Conservation (phyloP, 2,329 filamentous ascomycete genomes). For the Talaromyces islandicus region DNA sequence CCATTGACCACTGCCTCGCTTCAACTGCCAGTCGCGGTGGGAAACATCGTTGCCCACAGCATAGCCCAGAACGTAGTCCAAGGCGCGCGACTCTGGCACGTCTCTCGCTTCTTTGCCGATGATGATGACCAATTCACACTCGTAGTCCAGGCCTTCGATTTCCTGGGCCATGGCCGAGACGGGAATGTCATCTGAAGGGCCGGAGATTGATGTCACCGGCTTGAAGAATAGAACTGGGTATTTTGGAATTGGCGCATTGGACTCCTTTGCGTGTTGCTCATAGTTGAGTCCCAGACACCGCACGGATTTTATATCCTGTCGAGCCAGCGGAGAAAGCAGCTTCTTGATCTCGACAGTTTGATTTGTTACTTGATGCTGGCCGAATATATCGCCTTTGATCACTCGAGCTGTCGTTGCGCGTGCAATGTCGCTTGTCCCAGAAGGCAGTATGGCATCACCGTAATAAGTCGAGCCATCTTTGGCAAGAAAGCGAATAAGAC, state of each 20-base stretch:
- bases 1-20: conserved; percentile 64
- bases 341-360: conserved; percentile 47
- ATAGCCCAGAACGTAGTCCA: conserved; percentile 71
- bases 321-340: conserved; percentile 59
- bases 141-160: conserved; percentile 65
- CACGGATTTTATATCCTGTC: conserved; percentile 59
- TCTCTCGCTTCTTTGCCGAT: conserved; percentile 63
- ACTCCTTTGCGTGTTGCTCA: conserved; percentile 63
- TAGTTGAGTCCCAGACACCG: conserved; percentile 69
- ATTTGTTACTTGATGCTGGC: conserved; percentile 58
- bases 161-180: conserved; percentile 61
- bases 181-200: conserved; percentile 61
- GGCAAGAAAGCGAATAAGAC: conserved; percentile 67
- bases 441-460: conserved; percentile 65
- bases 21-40: conserved; percentile 69
- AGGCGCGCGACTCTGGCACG: conserved; percentile 58
- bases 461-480: conserved; percentile 65
- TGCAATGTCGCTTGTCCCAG: conserved; percentile 54
- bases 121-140: conserved; percentile 70
- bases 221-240: conserved; percentile 73
- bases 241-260: conserved; percentile 62
- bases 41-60: conserved; percentile 74
- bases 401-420: conserved; percentile 57
- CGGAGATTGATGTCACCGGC: conserved; percentile 59
- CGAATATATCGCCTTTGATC: conserved; percentile 62